These are phyloP conservation scores for Lentinus tigrinus DNA, from an alignment of 768 basidiomycete genomes.

Conservation along the genomic window DNA sequence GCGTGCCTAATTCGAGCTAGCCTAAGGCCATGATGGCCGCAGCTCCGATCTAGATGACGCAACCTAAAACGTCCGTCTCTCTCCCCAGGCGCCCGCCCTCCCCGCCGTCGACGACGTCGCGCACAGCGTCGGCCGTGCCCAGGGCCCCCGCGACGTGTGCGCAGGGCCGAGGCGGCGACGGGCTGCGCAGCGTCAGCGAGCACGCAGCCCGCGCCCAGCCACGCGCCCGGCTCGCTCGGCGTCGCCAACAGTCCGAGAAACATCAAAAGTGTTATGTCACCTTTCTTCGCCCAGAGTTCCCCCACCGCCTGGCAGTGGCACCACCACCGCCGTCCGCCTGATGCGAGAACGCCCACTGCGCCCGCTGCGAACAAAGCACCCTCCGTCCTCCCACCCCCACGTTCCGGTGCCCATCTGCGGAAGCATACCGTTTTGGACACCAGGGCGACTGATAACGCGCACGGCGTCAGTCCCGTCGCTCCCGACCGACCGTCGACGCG, in stretches of 20 bases:
- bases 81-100: constrained; percentile 9
- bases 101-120: background rate
- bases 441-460: constrained; percentile 7
- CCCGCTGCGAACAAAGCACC: background rate
- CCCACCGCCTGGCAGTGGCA: constrained; percentile 1
- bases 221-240: background rate
- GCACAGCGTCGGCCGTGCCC: background rate
- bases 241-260: constrained; percentile 9
- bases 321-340: constrained; percentile 11
- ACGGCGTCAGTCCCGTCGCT: background rate
- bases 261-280: constrained; percentile 18
- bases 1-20: constrained; percentile 31
- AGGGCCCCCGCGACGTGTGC: constrained; percentile 1
- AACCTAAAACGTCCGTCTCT: constrained; percentile 23
- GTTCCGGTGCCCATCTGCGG: background rate
- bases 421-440: constrained; percentile 2
- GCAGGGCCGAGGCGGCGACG: background rate
- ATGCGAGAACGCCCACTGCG: constrained; percentile 1
- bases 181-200: background rate
- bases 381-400: constrained; percentile 3
- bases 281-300: constrained; percentile 12
- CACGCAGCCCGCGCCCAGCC: background rate
- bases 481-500: no score
- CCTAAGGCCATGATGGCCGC: constrained; percentile 27
- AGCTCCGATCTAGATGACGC: constrained; percentile 32